Evolutionary conservation across 805 yeast species (phyloP).

Genomic region (Candida orba): DNA sequence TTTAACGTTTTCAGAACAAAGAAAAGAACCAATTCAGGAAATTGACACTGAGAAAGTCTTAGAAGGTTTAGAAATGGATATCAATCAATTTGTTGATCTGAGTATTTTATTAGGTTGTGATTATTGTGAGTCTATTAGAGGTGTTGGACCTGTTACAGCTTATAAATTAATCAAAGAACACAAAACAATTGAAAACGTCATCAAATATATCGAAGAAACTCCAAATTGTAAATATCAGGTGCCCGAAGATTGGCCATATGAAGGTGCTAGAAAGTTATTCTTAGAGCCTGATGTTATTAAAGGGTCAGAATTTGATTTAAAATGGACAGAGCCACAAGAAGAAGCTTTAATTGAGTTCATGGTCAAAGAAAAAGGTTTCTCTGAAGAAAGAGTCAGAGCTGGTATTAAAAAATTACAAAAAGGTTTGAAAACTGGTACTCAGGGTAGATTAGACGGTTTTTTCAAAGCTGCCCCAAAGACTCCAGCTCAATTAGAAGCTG

Average conservation of each 20-base stretch:
- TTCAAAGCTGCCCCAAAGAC: conserved; percentile 60
- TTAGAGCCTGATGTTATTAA: conserved; percentile 71
- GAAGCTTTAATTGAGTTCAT: conserved; percentile 77
- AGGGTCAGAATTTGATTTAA: conserved; percentile 56
- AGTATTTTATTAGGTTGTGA: conserved; percentile 96
- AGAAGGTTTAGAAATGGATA: conserved; percentile 69
- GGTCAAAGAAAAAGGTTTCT: conserved; percentile 85
- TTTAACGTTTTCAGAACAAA: conserved; percentile 88
- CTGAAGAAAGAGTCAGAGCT: conserved; percentile 81
- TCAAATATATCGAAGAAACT: conserved; percentile 46
- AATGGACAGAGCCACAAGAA: conserved; percentile 86
- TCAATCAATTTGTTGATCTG: conserved; percentile 74
- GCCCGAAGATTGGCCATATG: conserved; percentile 93
- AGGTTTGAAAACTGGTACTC: conserved; percentile 77
- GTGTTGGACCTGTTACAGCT: conserved; percentile 96
- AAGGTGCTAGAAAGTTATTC: conserved; percentile 81
- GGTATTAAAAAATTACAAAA: conserved; percentile 84
- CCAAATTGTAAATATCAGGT: conserved; percentile 63
- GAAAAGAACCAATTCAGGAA: conserved; percentile 89
- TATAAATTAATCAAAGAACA: conserved; percentile 81
- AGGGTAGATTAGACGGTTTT: conserved; percentile 89
- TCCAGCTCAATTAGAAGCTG: conserved; percentile 33
- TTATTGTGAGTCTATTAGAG: conserved; percentile 90
- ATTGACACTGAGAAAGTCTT: conserved; percentile 60
- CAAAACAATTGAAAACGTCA: conserved; percentile 70